Percentiles rank a stretch among this genome's conserved stretches.
These are phyloP conservation scores for Suillus plorans DNA, from an alignment of 768 basidiomycete species.

Conservation along the genomic window DNA sequence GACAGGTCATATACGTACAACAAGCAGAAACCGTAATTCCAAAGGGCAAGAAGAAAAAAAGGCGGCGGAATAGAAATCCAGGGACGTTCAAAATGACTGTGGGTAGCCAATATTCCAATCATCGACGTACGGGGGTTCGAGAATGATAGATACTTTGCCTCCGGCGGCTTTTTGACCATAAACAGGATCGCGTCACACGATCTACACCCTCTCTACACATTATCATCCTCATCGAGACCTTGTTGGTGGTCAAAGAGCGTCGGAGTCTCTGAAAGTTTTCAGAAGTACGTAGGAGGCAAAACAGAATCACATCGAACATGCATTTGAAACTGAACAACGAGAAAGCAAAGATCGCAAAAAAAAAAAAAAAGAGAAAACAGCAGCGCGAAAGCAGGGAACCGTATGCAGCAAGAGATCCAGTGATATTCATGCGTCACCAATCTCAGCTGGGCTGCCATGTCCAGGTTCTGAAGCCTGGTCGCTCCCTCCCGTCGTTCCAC, in stretches of 20 bases:
- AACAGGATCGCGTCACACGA: constrained; percentile 25
- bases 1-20: background rate
- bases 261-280: constrained; percentile 18
- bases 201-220: constrained; percentile 13
- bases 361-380: constrained; percentile 4
- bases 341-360: constrained; percentile 1
- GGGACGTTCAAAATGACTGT: background rate
- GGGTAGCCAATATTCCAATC: no score
- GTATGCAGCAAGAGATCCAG: constrained; percentile 8
- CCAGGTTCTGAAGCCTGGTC: constrained; percentile 27
- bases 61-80: background rate
- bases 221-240: constrained; percentile 17
- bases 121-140: constrained; percentile 7
- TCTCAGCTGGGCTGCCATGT: constrained; percentile 23
- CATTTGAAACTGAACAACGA: constrained; percentile 18
- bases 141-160: constrained; percentile 20
- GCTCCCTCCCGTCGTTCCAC: constrained; percentile 25
- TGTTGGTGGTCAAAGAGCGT: constrained; percentile 33
- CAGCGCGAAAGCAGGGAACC: constrained; percentile 8
- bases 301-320: constrained; percentile 16
- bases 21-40: background rate
- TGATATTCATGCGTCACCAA: constrained; percentile 21
- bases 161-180: constrained; percentile 30
- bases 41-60: background rate
- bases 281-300: constrained; percentile 23